A percentile compares a stretch with the other conserved stretches of the same genome.
Evolutionary conservation across 371 early-diverging fungal species (phyloP).

Genomic region (Chytridium lagenaria): DNA sequence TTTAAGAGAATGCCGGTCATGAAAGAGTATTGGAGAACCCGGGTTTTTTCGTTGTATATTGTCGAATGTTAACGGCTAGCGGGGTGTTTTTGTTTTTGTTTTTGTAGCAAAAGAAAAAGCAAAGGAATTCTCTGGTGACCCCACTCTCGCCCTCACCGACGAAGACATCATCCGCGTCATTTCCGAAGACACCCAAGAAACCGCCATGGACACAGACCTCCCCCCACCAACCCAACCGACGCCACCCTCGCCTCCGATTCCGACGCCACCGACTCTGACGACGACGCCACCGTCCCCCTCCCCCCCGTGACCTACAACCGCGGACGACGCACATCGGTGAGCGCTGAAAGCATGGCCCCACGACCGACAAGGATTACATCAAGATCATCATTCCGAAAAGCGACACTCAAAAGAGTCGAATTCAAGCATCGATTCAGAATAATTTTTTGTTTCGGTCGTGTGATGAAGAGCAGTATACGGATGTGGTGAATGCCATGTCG

Average conservation of each 20-base stretch:
- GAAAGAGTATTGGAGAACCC: neutral
- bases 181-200: neutral
- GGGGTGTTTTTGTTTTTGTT: too few relatives aligned
- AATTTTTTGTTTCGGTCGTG: slow-evolving; percentile 93
- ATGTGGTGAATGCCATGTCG: slow-evolving; percentile 96
- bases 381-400: slow-evolving; percentile 87
- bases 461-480: slow-evolving; percentile 93
- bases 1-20: neutral
- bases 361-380: slow-evolving; percentile 69
- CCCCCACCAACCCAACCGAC: neutral
- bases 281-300: slow-evolving; percentile 43
- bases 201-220: neutral
- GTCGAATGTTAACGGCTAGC: too few relatives aligned
- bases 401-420: slow-evolving; percentile 79
- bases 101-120: too few relatives aligned
- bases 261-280: slow-evolving; percentile 27
- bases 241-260: neutral
- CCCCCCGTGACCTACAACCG: slow-evolving; percentile 45
- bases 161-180: too few relatives aligned
- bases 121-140: too few relatives aligned
- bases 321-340: slow-evolving; percentile 92
- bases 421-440: slow-evolving; percentile 76
- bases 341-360: slow-evolving; percentile 94
- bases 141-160: too few relatives aligned
- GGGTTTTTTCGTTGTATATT: too few relatives aligned